Evolutionary conservation across 106 monocot genomes (phyloP).

Genomic region (Dioscorea dumetorum): DNA sequence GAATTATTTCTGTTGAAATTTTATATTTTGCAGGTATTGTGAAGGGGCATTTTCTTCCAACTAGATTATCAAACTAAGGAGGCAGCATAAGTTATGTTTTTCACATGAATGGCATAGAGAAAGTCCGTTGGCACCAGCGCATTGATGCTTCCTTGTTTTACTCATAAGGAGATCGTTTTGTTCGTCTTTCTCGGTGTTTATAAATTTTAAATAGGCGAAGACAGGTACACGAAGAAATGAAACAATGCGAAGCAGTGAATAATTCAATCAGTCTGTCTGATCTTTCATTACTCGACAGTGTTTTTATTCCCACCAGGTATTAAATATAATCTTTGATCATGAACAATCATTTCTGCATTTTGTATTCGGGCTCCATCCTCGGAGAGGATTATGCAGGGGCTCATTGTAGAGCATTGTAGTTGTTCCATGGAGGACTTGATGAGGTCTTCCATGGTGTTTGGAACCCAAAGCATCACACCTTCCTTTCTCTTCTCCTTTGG

Average conservation of each 20-base stretch:
- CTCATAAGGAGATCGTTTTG: neutral
- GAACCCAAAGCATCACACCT: slow-evolving; percentile 76
- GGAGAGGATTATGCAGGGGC: slow-evolving; percentile 36
- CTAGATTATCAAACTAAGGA: slow-evolving; percentile 6
- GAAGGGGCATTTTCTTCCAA: slow-evolving; percentile 45
- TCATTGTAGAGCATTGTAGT: slow-evolving; percentile 23
- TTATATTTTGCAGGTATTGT: slow-evolving; percentile 27
- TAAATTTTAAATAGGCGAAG: neutral
- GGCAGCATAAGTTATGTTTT: neutral
- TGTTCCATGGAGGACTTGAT: slow-evolving; percentile 39
- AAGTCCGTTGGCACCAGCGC: neutral
- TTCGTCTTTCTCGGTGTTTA: neutral
- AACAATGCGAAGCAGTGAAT: neutral
- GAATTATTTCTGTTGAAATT: no score
- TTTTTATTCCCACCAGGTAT: slow-evolving; percentile 1
- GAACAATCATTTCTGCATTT: slow-evolving; percentile 54
- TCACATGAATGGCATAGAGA: neutral
- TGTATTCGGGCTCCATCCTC: slow-evolving; percentile 70
- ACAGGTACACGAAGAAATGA: neutral
- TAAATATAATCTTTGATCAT: slow-evolving; percentile 66
- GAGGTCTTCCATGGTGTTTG: slow-evolving; percentile 58
- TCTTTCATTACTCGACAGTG: neutral
- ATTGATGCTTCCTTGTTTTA: neutral
- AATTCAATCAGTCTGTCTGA: neutral
- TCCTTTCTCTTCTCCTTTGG: slow-evolving; percentile 44